Percentiles rank a stretch among this genome's conserved stretches.
Conservation (phyloP, 1,284 basidiomycete species). For the Spongiforma sp. region DNA sequence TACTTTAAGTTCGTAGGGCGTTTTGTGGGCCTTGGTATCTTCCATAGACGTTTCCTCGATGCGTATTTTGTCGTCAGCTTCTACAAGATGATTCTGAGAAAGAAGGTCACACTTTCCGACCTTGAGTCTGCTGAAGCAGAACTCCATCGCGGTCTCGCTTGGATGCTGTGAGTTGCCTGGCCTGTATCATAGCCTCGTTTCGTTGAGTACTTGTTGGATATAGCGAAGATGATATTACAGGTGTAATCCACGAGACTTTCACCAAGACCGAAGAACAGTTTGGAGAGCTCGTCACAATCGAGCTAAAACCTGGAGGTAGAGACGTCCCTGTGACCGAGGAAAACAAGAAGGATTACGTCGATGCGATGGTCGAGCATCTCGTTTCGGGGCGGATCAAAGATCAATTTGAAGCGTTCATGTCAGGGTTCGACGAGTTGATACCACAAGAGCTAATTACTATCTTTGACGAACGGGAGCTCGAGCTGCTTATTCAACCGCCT, state of each 20-base stretch:
- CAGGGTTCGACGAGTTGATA: conserved; percentile 94
- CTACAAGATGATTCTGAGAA: conserved; percentile 98
- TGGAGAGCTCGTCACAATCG: conserved; percentile 94
- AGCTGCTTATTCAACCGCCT: conserved; percentile 90
- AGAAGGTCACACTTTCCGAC: conserved; percentile 86
- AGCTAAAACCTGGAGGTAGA: conserved; percentile 88
- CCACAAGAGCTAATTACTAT: conserved; percentile 96
- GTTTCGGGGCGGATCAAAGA: conserved; percentile 93
- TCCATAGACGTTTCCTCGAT: conserved; percentile 98
- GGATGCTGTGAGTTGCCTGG: conserved; percentile 99
- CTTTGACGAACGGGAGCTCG: conserved; percentile 98
- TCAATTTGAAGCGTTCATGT: conserved; percentile 97
- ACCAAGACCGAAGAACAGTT: conserved; percentile 96
- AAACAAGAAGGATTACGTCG: conserved; percentile 99
- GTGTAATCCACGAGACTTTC: conserved; percentile 95
- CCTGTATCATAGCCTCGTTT: too few relatives aligned
- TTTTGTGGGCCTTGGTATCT: conserved; percentile 93
- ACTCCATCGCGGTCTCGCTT: conserved; percentile 89
- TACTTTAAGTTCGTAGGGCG: conserved; percentile 99
- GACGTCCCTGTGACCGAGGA: conserved; percentile 91
- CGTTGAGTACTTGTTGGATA: too few relatives aligned
- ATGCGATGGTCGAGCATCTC: conserved; percentile 92
- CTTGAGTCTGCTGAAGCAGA: conserved; percentile 92
- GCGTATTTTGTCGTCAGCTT: conserved; percentile 99
- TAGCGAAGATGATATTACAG: conserved; percentile 94